Base-by-base conservation (phyloP, 2,329 filamentous ascomycete genomes). In the Dendryphion nanum region DNA sequence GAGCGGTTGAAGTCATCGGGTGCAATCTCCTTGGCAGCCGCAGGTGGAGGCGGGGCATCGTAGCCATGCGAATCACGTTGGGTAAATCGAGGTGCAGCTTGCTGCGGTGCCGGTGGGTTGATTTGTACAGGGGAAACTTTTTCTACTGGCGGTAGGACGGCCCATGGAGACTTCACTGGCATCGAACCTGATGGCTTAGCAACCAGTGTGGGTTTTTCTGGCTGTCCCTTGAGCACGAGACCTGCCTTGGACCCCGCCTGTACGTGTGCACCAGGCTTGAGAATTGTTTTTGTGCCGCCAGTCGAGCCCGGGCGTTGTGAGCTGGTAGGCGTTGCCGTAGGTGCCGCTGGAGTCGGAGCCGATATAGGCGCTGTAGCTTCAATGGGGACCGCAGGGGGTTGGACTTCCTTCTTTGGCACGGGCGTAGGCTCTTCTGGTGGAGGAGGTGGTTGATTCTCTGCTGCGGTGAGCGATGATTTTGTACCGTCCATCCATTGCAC, bases 1-100 rank as follows among this genome's bases (percentile, higher is more conserved):
- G 84, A 81, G 45, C 93, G 79, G 61, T 85, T 94, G 58, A 96
- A 97, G 50, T 95, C 91, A 63, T 97, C 93, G 0, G 90, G 86
- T 5, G 89, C 88, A 47, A 96, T 95, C 61, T 97, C 90, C 57
- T 89, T 88, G 0, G 85, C 77, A 17, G 73, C 71, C 12, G 63
- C 53, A 14, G 73, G 74, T 35, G 74, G 73, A 14, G 72, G 70
- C 48, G 73, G 70, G 37, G 70, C 70, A 44, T 83, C 82, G 41
- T 75, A 72, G 5, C 73, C 70, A 38, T 78, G 74, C 8, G 72
- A 63, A 47, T 88, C 82, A 54, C 73, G 76, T 16, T 71, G 67
- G 40, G 75, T 67, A 45, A 74, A 74, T 18, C 79, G 76, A 50
- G 70, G 57, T 30, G 45, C 37, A n/a, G 61, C 65, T 29, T 65